Evolutionary conservation across 768 basidiomycete species (phyloP), one percentile per base, ranked within the genome.

Genomic region (Lactarius pseudohatsudake): DNA sequence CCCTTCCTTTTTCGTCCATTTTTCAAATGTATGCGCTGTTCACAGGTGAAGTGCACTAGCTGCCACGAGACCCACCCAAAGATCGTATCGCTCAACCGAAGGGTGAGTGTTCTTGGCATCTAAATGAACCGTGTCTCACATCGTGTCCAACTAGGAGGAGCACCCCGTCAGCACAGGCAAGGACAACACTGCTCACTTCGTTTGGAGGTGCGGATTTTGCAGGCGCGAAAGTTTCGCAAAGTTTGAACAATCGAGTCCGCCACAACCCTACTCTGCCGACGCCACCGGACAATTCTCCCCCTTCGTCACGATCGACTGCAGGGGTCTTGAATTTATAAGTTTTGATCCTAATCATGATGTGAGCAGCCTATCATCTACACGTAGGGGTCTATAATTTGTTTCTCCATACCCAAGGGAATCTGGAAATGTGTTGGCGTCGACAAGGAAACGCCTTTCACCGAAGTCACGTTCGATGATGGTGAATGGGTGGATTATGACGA

Each of bases 401-500:
- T 22, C 4, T 26, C 32, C 38, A 47, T 63, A 43, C 15, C n/a
- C 57, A 67, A 95, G 91, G 94, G 94, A 0, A 77, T 72, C 1
- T 96, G 94, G 94, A 85, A 81, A 72, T 92, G 91, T 70, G 80
- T 80, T 53, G 94, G 94, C 8, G 74, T 74, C 4, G 83, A 81
- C 45, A 81, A 80, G 1, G 83, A 84, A 7, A 83, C 83, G 0
- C 62, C 74, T 4, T 95, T 95, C 72, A 57, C 77, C 10, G 85
- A 92, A 3, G 81, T 92, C n/a, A 86, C 88, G 38, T 78, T 92
- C 50, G 75, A 75, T 1, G 86, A 88, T 32, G 84, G 81, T 3
- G 86, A 88, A 74, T 96, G 94, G 94, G 84, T 81, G 15, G 94
- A 95, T 72, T 96, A 96, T 70, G 94, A 96, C 70, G 94, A 96